Conservation (phyloP, 768 basidiomycete genomes). For the Mycena venus region DNA sequence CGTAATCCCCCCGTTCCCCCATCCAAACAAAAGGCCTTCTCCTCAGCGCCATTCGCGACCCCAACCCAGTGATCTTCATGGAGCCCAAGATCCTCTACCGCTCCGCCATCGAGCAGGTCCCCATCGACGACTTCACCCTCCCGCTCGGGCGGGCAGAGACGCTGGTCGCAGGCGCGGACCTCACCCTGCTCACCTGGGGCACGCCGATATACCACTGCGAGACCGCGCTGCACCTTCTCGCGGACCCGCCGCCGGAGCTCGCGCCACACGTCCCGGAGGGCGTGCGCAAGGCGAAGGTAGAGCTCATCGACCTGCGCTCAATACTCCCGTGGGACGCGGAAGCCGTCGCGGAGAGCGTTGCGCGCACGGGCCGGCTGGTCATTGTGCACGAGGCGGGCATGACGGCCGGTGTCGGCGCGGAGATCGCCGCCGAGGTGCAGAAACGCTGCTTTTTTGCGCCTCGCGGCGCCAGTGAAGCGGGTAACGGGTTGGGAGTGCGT, state of each 20-base stretch:
- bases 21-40: conserved; percentile 96
- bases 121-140: conserved; percentile 87
- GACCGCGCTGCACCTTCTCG: conserved; percentile 81
- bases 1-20: conserved; percentile 94
- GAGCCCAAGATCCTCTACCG: conserved; percentile 95
- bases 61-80: conserved; percentile 95
- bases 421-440: conserved; percentile 93
- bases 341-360: conserved; percentile 85
- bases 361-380: conserved; percentile 86
- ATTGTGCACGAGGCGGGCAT: conserved; percentile 94
- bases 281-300: conserved; percentile 78
- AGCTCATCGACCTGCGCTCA: conserved; percentile 92
- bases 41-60: conserved; percentile 88
- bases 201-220: conserved; percentile 94
- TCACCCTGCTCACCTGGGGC: conserved; percentile 95
- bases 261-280: conserved; percentile 74
- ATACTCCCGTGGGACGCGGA: conserved; percentile 92
- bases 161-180: conserved; percentile 79
- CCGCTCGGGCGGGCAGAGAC: conserved; percentile 87
- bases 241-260: conserved; percentile 73
- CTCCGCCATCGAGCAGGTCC: conserved; percentile 96
- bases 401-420: conserved; percentile 90
- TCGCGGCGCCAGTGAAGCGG: conserved; percentile 89
- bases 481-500: conserved; percentile 97
- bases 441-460: conserved; percentile 88